Conservation (phyloP, 305 asterid species). For the Fraxinus sp. region DNA sequence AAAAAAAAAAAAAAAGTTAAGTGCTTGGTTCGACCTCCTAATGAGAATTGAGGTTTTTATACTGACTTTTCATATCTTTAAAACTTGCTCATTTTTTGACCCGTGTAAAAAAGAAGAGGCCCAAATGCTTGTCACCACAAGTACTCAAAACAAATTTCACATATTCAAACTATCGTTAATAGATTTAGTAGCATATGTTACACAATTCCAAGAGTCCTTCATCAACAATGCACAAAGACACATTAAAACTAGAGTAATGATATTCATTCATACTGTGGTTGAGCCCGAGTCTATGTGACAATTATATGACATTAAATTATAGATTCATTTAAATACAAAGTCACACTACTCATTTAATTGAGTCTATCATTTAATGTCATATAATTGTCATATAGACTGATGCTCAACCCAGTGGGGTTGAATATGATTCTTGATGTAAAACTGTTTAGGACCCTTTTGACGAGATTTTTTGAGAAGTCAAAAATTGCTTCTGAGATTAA, state of each 20-base stretch:
- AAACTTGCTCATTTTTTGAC: neutral
- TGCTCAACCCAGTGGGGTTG: too few species aligned
- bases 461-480: neutral
- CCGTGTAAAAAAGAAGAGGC: too few species aligned
- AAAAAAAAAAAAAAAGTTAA: neutral
- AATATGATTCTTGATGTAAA: neutral
- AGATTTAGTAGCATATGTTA: neutral
- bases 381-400: too few species aligned
- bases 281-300: too few species aligned
- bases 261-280: too few species aligned
- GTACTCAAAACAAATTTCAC: neutral
- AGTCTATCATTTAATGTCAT: too few species aligned
- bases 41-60: neutral
- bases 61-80: neutral
- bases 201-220: neutral
- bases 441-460: neutral
- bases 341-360: too few species aligned
- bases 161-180: too few species aligned
- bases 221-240: neutral
- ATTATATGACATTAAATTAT: too few species aligned
- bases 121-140: neutral
- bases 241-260: neutral
- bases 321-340: too few species aligned
- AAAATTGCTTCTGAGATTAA: too few species aligned
- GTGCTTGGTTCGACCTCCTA: neutral